Conservation (phyloP, 768 basidiomycete genomes). For the Cystofilobasidium capitatum region DNA sequence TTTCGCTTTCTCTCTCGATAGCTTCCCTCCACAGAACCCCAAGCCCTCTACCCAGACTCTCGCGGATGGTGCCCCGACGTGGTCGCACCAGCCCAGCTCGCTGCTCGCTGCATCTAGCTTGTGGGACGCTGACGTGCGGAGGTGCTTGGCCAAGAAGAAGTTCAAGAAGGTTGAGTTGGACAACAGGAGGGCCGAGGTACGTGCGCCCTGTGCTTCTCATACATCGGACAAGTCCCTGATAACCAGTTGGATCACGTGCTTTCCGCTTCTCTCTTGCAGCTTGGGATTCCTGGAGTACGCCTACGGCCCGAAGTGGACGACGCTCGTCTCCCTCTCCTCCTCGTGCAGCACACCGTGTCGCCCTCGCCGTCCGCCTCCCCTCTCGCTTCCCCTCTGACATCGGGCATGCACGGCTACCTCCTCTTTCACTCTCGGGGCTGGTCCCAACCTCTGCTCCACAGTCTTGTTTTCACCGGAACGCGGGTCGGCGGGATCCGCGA, state of each 20-base stretch:
- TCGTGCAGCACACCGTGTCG: constrained; percentile 64
- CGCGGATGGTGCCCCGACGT: constrained; percentile 34
- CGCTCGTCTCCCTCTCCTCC: constrained; percentile 68
- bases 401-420: constrained; percentile 69
- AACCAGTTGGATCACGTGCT: neutral
- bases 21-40: constrained; percentile 75
- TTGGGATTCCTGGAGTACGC: constrained; percentile 63
- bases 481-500: constrained; percentile 79
- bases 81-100: constrained; percentile 49
- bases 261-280: constrained; percentile 42
- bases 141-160: constrained; percentile 50
- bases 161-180: constrained; percentile 82
- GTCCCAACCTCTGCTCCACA: constrained; percentile 79
- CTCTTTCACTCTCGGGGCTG: constrained; percentile 78
- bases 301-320: constrained; percentile 63
- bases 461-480: constrained; percentile 70
- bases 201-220: neutral
- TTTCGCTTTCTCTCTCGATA: constrained; percentile 38
- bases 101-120: constrained; percentile 57
- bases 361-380: constrained; percentile 27
- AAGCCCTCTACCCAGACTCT: constrained; percentile 41
- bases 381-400: constrained; percentile 15
- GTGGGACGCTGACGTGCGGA: constrained; percentile 54
- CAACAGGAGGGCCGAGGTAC: constrained; percentile 63
- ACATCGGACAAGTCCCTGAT: too few species aligned